Percentiles rank a stretch among this genome's conserved stretches.
Evolutionary conservation across 2,329 filamentous ascomycete species (phyloP).

Genomic region (Botryotinia globosa): DNA sequence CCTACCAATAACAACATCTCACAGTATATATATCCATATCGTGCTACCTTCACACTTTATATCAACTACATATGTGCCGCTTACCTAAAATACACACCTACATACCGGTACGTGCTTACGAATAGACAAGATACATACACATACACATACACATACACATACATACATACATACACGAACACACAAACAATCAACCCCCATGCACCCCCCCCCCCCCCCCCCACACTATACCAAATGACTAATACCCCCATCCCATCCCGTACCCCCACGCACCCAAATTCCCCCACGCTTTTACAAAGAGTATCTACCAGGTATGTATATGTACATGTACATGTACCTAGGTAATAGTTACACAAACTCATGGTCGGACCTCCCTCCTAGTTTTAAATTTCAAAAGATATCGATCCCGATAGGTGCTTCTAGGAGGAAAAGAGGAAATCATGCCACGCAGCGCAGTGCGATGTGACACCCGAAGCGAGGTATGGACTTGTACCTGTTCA

Average conservation of each 20-base stretch:
- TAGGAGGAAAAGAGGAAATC: not conserved
- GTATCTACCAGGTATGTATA: not conserved
- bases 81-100: not conserved
- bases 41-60: not conserved
- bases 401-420: not conserved
- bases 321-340: no score
- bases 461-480: not conserved
- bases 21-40: not conserved
- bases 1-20: not conserved
- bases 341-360: not conserved
- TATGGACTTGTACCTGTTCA: not conserved
- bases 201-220: not conserved
- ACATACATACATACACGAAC: not conserved
- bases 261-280: not conserved
- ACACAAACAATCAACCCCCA: not conserved
- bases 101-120: not conserved
- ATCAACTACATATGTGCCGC: not conserved
- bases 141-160: not conserved
- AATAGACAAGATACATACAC: not conserved
- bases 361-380: no score
- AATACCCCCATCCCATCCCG: not conserved
- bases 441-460: not conserved
- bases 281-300: not conserved
- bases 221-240: not conserved
- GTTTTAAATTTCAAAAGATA: not conserved